Evolutionary conservation across 2,329 filamentous ascomycete species (phyloP), one percentile per base, ranked within the genome.

Genomic region (Arthrobotrys musiformis): DNA sequence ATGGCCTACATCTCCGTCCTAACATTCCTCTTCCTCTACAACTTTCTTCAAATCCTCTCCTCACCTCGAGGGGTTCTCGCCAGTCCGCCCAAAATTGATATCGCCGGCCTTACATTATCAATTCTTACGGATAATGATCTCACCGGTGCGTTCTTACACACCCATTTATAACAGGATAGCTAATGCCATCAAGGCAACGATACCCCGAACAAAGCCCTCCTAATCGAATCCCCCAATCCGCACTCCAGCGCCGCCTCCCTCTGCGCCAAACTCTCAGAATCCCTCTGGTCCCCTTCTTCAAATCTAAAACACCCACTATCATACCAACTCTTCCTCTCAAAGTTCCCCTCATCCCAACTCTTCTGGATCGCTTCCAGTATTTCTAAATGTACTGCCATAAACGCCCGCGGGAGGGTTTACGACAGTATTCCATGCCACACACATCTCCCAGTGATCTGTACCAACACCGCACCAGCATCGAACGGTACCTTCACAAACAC

Each of bases 401-500:
- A 82, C 22, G 76, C 70, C 15, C 72, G 77, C 9, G 83, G 83
- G 1, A 30, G 62, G 82, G 11, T 78, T 79, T 4, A 44, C 67
- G 3, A 66, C 67, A n/a, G n/a, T n/a, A 40, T 52, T 61, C 44
- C 30, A 30, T 70, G 68, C 67, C 33, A 46, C 78, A 37, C 70
- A 73, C 46, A 74, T 24, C 80, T 85, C 3, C 82, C 83, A 0
- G 84, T 82, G 0, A 67, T 86, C 17, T 86, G 85, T 77, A 85
- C 84, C 4, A 84, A 86, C 70, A 82, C 84, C 2, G 85, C 85
- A 0, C 84, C 85, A 0, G 84, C 84, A 67, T 85, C 84, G 4
- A 84, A 81, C 35, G 72, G 79, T 9, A 80, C 81, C 0, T 80
- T 67, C 0, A 81, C 83, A 24, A 83, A 85, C 70, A 83, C 79